phyloP scores from a whole-genome alignment of 805 yeast species.

The Yarrowia deformans region DNA sequence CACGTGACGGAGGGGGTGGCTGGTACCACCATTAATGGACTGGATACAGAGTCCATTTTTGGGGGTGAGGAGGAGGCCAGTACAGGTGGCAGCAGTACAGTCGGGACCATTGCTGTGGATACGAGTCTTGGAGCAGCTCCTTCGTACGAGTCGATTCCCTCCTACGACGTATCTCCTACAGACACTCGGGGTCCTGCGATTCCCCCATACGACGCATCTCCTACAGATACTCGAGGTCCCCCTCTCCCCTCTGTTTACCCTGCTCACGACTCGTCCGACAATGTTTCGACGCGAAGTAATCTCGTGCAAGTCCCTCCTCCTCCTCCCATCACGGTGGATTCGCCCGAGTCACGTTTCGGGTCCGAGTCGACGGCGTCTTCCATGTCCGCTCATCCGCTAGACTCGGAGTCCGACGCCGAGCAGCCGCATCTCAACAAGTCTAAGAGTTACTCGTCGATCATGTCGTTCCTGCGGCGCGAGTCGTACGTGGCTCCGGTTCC shows the following conservation, averaged over 20 bases:
- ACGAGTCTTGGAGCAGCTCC: slow-evolving; percentile 3
- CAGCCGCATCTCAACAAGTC: slow-evolving; percentile 22
- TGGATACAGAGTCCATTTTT: slow-evolving; percentile 10
- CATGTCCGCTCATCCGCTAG: slow-evolving; percentile 15
- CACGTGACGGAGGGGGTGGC: slow-evolving; percentile 20
- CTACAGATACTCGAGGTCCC: slow-evolving; percentile 21
- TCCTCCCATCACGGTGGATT: slow-evolving; percentile 25
- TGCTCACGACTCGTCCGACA: slow-evolving; percentile 19
- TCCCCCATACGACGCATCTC: not conserved
- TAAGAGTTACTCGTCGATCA: slow-evolving; percentile 36
- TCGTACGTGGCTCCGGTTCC: slow-evolving; percentile 21
- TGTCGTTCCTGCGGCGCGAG: slow-evolving; percentile 24
- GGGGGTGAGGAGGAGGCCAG: not conserved
- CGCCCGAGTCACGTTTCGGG: slow-evolving; percentile 19
- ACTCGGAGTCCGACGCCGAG: slow-evolving; percentile 31
- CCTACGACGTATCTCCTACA: slow-evolving; percentile 16
- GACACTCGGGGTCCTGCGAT: not conserved
- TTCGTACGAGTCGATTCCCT: slow-evolving; percentile 10
- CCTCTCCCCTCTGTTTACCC: slow-evolving; percentile 2
- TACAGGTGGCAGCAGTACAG: not conserved
- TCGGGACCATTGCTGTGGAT: not conserved
- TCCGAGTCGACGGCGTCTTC: slow-evolving; percentile 12
- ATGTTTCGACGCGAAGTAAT: slow-evolving; percentile 1
- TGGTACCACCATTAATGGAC: slow-evolving; percentile 13
- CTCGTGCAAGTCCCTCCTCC: slow-evolving; percentile 11